phyloP scores from a whole-genome alignment of 345 rosid genomes.

The Moringa oleifera region DNA sequence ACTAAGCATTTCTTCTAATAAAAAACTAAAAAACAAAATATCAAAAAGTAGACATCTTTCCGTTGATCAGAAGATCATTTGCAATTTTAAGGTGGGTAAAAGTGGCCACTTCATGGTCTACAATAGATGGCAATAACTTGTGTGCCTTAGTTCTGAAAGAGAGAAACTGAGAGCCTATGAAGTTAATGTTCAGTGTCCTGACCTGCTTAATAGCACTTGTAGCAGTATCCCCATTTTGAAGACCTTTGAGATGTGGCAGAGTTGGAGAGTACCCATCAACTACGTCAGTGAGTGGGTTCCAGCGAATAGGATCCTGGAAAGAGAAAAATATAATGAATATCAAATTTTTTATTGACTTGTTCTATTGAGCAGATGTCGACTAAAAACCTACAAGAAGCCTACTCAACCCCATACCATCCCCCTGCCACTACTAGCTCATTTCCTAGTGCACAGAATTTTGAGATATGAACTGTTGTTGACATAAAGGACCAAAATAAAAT shows the following conservation, averaged over 20 bases:
- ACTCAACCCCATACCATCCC: not conserved
- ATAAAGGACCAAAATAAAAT: not conserved
- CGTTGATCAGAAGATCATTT: not conserved
- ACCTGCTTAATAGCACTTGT: slow-evolving; percentile 99
- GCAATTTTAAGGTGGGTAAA: not conserved
- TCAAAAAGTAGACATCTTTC: not conserved
- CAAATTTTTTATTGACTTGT: slow-evolving; percentile 1
- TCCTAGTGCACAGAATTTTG: not conserved
- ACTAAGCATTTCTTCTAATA: no score
- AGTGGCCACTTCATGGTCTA: not conserved
- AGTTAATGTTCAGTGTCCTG: slow-evolving; percentile 11
- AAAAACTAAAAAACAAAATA: no score
- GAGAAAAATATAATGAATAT: slow-evolving; percentile 6
- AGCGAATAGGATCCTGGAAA: slow-evolving; percentile 87
- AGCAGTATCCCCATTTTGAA: slow-evolving; percentile 97
- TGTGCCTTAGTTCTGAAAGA: slow-evolving; percentile 4
- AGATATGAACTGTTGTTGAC: not conserved
- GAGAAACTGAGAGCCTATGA: not conserved
- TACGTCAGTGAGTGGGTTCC: slow-evolving; percentile 94
- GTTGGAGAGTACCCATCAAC: slow-evolving; percentile 97
- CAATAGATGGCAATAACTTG: slow-evolving; percentile 5
- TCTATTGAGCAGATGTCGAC: not conserved
- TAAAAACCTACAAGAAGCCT: no score
- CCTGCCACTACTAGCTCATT: not conserved
- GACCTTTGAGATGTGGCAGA: slow-evolving; percentile 97